These are phyloP conservation scores for Candida glucosophila DNA, from an alignment of 1,139 yeast species.

Conservation along the genomic window DNA sequence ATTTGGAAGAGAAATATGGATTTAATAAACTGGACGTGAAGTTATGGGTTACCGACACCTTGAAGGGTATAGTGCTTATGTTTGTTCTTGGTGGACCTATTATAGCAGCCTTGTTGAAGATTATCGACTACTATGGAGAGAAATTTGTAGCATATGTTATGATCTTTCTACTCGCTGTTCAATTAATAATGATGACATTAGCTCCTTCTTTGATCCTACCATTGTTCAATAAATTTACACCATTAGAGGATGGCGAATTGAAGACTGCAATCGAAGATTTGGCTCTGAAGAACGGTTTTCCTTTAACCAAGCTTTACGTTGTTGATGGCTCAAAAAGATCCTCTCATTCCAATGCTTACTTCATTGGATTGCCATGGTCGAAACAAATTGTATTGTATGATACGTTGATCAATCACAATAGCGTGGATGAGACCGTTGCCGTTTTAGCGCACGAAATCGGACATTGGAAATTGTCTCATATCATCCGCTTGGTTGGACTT, in stretches of 20 bases:
- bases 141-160: slow-evolving; percentile 74
- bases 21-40: slow-evolving; percentile 75
- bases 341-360: slow-evolving; percentile 93
- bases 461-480: slow-evolving; percentile 90
- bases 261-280: slow-evolving; percentile 72
- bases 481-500: slow-evolving; percentile 58
- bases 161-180: slow-evolving; percentile 61
- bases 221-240: slow-evolving; percentile 81
- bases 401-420: slow-evolving; percentile 74
- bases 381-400: slow-evolving; percentile 91
- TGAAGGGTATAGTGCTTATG: slow-evolving; percentile 52
- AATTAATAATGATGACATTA: slow-evolving; percentile 63
- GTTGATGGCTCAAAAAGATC: slow-evolving; percentile 95
- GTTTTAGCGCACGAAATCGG: slow-evolving; percentile 97
- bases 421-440: slow-evolving; percentile 79
- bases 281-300: slow-evolving; percentile 72
- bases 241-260: slow-evolving; percentile 85
- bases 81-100: slow-evolving; percentile 64
- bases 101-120: slow-evolving; percentile 66
- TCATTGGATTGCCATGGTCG: slow-evolving; percentile 93
- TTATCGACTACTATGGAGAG: slow-evolving; percentile 73
- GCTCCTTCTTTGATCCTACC: slow-evolving; percentile 86
- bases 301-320: slow-evolving; percentile 74
- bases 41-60: slow-evolving; percentile 63
- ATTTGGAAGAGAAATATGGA: slow-evolving; percentile 85